Percentiles rank a stretch among this genome's conserved stretches.
Evolutionary conservation across 139 green algal species (phyloP).

Genomic region (Volvox africanus): DNA sequence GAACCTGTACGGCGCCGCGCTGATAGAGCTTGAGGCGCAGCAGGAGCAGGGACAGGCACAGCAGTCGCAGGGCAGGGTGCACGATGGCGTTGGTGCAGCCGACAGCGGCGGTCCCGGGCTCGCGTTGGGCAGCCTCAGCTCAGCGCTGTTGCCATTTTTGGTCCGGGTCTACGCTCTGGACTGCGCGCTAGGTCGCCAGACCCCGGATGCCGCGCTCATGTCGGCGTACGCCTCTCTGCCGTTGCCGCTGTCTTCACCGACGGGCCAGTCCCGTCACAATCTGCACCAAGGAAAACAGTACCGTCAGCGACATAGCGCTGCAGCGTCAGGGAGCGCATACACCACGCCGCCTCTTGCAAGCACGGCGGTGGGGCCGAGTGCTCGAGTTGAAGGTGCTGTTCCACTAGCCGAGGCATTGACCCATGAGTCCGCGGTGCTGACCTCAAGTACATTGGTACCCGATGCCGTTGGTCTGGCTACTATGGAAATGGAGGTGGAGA

Average conservation of each 20-base stretch:
- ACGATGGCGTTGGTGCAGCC: background rate
- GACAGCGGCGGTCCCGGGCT: background rate
- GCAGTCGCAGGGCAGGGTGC: background rate
- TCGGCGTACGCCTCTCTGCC: slow-evolving; percentile 4
- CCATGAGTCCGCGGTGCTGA: too few species aligned
- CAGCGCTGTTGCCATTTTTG: slow-evolving; percentile 48
- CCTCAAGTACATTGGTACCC: too few species aligned
- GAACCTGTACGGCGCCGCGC: background rate
- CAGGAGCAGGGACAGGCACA: background rate
- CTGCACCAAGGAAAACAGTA: background rate
- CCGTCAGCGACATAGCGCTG: background rate
- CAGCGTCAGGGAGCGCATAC: too few species aligned
- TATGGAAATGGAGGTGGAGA: background rate
- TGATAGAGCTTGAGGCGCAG: background rate
- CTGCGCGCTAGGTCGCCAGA: slow-evolving; percentile 18
- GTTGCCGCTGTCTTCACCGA: background rate
- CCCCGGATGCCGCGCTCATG: background rate
- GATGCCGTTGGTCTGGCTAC: too few species aligned
- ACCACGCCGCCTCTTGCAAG: too few species aligned
- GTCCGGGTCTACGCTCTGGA: slow-evolving; percentile 43
- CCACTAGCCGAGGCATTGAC: too few species aligned
- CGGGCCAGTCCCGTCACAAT: background rate
- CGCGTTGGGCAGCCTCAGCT: background rate
- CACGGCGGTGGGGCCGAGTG: too few species aligned
- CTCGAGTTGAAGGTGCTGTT: too few species aligned